Base-by-base conservation (phyloP, 495 filamentous ascomycete genomes). In the Neurospora sp. region DNA sequence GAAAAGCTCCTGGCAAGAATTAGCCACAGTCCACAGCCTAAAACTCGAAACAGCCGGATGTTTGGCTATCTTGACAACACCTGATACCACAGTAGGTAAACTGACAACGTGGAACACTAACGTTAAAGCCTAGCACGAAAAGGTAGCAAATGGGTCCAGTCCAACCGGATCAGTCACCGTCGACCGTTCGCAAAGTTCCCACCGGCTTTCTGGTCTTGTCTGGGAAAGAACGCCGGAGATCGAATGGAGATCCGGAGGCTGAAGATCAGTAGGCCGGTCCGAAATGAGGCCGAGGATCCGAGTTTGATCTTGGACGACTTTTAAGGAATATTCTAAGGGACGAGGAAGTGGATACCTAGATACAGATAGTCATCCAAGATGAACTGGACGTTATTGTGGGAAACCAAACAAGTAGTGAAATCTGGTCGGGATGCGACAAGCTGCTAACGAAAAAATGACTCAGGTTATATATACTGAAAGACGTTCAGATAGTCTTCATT, bases 371-470 rank as follows among this genome's bases (percentile, higher is more conserved):
- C 9, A 39, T 39, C 35, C 35, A 37, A 18, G 41, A 9, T 8
- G n/a, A 20, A 11, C 0, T 46, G 42, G 42, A n/a, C 42, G 8
- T 46, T 8, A 20, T 20, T 9, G 3, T 10, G n/a, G 44, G 1
- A 9, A 20, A 20, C n/a, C 9, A n/a, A 10, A 11, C 3, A 10
- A n/a, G 44, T 16, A 35, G 35, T 37, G 6, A 18, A 7, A 20
- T 20, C 44, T 48, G n/a, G 44, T 3, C 9, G 41, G 3, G 18
- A 18, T 42, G 14, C 40, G 35, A 16, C 14, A 0, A 5, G 0
- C n/a, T 11, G 2, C 1, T 0, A 46, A 4, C 18, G 7, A n/a
- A 4, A 0, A 0, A 2, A 10, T 46, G 8, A n/a, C 8, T n/a
- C 14, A 7, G 3, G 3, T 3, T 46, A 9, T 1, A 22, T 53